Percentiles rank a stretch among this genome's conserved stretches.
Evolutionary conservation across 139 green algal genomes (phyloP).

Genomic region (Tetradesmus obliquus): DNA sequence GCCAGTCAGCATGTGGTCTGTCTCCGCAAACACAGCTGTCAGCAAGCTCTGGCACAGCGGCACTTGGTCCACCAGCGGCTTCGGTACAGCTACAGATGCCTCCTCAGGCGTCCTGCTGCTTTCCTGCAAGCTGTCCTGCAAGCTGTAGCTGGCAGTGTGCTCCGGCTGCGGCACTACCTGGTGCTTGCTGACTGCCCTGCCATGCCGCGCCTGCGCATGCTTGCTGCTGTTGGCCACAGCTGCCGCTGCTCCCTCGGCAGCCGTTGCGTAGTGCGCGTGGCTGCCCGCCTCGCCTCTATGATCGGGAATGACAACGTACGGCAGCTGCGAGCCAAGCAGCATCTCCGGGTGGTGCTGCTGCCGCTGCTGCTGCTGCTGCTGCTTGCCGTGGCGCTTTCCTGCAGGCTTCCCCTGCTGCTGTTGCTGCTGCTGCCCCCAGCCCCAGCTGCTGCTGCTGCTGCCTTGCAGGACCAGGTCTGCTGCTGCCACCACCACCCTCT

Average conservation of each 20-base stretch:
- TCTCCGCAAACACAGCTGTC: slow-evolving; percentile 10
- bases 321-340: not conserved
- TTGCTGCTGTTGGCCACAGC: not conserved
- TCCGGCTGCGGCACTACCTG: slow-evolving; percentile 11
- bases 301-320: slow-evolving; percentile 1
- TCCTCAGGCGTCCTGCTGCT: not conserved
- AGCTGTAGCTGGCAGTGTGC: not conserved
- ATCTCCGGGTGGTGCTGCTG: not conserved
- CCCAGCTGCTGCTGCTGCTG: not conserved
- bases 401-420: not conserved
- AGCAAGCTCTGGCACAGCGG: not conserved
- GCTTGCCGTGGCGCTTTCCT: not conserved
- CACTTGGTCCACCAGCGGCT: not conserved
- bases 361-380: slow-evolving; percentile 3
- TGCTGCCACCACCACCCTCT: slow-evolving; percentile 19
- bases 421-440: not conserved
- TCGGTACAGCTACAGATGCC: not conserved
- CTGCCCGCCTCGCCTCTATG: not conserved
- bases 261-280: not conserved
- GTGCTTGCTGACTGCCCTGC: slow-evolving; percentile 3
- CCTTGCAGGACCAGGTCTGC: not conserved
- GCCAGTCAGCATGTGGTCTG: slow-evolving; percentile 11
- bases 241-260: not conserved
- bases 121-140: slow-evolving; percentile 9
- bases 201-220: not conserved